Base-by-base conservation (phyloP, 192 early-diverging fungal species). In the Coemansia pectinata region DNA sequence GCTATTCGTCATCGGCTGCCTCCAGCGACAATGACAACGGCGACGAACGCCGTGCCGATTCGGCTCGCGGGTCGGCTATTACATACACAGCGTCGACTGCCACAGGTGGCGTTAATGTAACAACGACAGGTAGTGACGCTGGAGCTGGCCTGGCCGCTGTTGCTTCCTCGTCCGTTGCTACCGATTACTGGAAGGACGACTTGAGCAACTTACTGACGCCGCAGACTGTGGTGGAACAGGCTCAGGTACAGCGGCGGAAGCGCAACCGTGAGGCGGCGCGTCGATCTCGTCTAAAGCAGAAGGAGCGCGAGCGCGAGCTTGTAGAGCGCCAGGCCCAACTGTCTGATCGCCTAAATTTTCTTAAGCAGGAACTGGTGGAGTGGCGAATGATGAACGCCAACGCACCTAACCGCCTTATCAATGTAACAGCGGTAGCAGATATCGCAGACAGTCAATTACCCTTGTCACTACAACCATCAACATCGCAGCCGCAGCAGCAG, bases 261-360 rank as follows among this genome's bases (percentile, higher is more conserved):
- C 79, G 79, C 17, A 81, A 81, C 31, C 70, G 79, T 21, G 74
- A 81, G 21, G 74, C 79, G 4, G 79, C 79, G n/a, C 70, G 79
- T 42, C 67, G 79, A 25, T 81, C 79, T 31, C 66, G 79, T 7
- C 74, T 73, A 62, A 67, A 71, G 21, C 71, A 76, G 42, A 76
- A 73, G 65, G 71, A 76, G 31, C 68, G 71, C 44, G 74, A 73
- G 40, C 70, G 44, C n/a, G 66, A 81, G 44, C 62, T 81, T 40
- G 68, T 73, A 8, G 68, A 76, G 42, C 59, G 63, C 10, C 71
- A 76, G 36, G 44, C 59, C 5, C 63, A 71, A 41, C 79, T 81
- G 3, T 66, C 64, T 1, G 67, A 73, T 0, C 40, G 68, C 21
- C 44, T 70, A 25, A 40, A 42, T 40, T 73, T 65, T 38, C 57